Evolutionary conservation across 1,284 basidiomycete genomes (phyloP).

Genomic region (Agaricales sp.): DNA sequence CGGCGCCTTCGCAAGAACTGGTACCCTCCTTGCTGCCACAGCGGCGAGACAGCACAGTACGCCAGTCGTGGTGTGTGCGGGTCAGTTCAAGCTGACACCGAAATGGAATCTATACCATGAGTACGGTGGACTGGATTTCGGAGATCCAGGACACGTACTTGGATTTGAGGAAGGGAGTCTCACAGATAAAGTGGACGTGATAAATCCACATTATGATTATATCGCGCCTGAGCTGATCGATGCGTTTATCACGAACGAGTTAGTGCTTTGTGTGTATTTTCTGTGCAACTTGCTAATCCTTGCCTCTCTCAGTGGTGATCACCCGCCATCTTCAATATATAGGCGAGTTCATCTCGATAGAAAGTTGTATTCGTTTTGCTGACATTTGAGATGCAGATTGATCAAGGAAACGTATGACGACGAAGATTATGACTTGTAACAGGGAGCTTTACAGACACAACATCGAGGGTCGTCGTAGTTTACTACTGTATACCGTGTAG

Average conservation of each 20-base stretch:
- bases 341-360: slow-evolving; percentile 35
- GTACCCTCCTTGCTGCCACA: slow-evolving; percentile 75
- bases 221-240: slow-evolving; percentile 87
- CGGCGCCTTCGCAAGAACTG: slow-evolving; percentile 84
- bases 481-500: no score
- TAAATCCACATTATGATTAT: slow-evolving; percentile 93
- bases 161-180: slow-evolving; percentile 71
- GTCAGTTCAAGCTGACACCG: slow-evolving; percentile 94
- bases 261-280: slow-evolving; percentile 25
- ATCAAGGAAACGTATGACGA: slow-evolving; percentile 92
- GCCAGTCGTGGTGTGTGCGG: slow-evolving; percentile 90
- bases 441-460: no score
- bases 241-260: slow-evolving; percentile 96
- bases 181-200: slow-evolving; percentile 79
- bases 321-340: slow-evolving; percentile 87
- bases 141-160: slow-evolving; percentile 75
- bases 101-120: slow-evolving; percentile 90
- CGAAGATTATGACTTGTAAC: slow-evolving; percentile 74
- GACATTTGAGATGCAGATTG: slow-evolving; percentile 36
- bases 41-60: slow-evolving; percentile 91
- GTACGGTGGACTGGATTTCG: slow-evolving; percentile 80
- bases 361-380: slow-evolving; percentile 9
- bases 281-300: slow-evolving; percentile 8
- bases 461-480: no score
- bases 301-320: slow-evolving; percentile 62